A percentile compares a stretch with the other conserved stretches of the same genome.
Evolutionary conservation across 805 yeast species (phyloP).

Genomic region (Debaryomyces hansenii): DNA sequence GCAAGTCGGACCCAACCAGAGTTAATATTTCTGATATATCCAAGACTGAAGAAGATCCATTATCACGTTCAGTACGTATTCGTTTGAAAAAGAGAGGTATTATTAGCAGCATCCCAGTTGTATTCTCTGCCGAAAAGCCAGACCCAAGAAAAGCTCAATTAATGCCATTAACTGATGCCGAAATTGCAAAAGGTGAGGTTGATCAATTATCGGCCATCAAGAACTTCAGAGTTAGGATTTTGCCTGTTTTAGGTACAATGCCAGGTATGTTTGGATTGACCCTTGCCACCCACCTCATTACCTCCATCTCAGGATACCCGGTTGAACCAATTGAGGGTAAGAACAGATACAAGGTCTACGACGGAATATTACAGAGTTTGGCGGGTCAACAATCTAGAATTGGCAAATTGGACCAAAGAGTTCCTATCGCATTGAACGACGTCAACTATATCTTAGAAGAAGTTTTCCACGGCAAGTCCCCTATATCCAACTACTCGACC

Average conservation of each 20-base stretch:
- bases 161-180: slow-evolving; percentile 82
- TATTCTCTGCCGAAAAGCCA: slow-evolving; percentile 94
- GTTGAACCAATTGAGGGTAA: slow-evolving; percentile 90
- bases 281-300: slow-evolving; percentile 79
- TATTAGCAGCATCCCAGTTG: slow-evolving; percentile 73
- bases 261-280: slow-evolving; percentile 96
- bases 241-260: slow-evolving; percentile 95
- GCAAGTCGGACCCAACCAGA: slow-evolving; percentile 93
- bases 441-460: slow-evolving; percentile 86
- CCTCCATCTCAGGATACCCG: slow-evolving; percentile 82
- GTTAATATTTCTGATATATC: slow-evolving; percentile 87
- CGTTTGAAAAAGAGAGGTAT: slow-evolving; percentile 81
- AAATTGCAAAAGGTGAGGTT: slow-evolving; percentile 76
- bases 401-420: slow-evolving; percentile 68
- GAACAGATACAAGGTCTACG: slow-evolving; percentile 81
- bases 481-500: slow-evolving; percentile 78
- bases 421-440: slow-evolving; percentile 73
- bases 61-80: slow-evolving; percentile 84
- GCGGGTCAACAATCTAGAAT: slow-evolving; percentile 86
- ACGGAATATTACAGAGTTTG: slow-evolving; percentile 74
- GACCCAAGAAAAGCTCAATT: slow-evolving; percentile 90
- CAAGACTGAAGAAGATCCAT: slow-evolving; percentile 89
- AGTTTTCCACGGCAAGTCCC: slow-evolving; percentile 89
- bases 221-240: slow-evolving; percentile 89
- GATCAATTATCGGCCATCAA: slow-evolving; percentile 83